Base-by-base conservation (phyloP, 306 rosid genomes). In the Canavalia gladiata region DNA sequence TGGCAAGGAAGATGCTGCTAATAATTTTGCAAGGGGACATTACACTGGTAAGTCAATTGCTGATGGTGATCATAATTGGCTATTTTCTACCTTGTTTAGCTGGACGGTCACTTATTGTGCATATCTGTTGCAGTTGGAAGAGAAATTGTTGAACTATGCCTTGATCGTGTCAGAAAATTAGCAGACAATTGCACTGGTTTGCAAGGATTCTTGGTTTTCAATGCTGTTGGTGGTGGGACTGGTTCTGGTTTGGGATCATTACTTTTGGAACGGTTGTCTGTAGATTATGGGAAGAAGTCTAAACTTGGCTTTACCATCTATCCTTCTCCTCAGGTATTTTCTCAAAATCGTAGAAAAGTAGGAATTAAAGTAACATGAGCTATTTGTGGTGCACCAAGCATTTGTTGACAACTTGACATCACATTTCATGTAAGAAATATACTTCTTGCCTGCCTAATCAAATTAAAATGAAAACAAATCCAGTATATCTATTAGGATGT, bases 151-250 rank as follows among this genome's bases (percentile, higher is more conserved):
- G 97, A 91, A 65, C 87, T 90, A n/a, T 91, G 97, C 86, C 90
- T 91, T 50, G 97, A 91, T 65, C 90, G 94, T 70, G 75, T 90
- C 67, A 76, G 97, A 78, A 91, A 91, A 76, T 82, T 90, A 60
- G 92, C 97, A 5, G 97, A 91, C 87, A 90, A 87, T 72, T 91
- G 97, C 79, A 88, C 97, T 77, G 94, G 97, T 55, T 88, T 91
- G 83, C 97, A 91, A 82, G 97, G 94, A 74, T 91, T 91, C 83
- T 78, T 88, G 80, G 94, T 91, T 68, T 88, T 91, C 78, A 91
- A 78, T 83, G 97, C 97, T 75, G 97, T 90, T 81, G 94, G 97
- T 82, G 97, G 97, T 74, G 97, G 97, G 72, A 91, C 97, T 63
- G 97, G 97, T 74, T 90, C 97, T 72, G 94, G 97, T 77, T 84